Conservation (phyloP, 2,329 filamentous ascomycete species). For the Sarocladium oryzae region DNA sequence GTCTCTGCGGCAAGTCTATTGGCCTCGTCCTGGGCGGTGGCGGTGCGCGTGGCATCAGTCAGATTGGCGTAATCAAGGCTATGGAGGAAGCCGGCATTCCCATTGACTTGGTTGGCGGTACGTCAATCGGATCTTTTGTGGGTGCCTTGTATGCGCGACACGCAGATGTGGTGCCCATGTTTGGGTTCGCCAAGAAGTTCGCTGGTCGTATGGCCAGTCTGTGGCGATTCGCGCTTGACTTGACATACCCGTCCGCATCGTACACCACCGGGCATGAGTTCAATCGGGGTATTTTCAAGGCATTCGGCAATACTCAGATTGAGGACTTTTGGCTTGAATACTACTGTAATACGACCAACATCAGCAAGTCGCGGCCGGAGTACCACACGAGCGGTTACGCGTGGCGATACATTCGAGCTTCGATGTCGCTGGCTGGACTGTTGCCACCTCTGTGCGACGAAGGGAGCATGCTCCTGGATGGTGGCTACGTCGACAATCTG, state of each 20-base stretch:
- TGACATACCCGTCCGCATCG: slow-evolving; percentile 93
- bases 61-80: slow-evolving; percentile 89
- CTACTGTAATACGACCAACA: slow-evolving; percentile 99
- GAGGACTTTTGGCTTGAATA: slow-evolving; percentile 99
- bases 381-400: slow-evolving; percentile 96
- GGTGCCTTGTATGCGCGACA: slow-evolving; percentile 93
- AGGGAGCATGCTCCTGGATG: slow-evolving; percentile 92
- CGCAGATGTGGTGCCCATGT: slow-evolving; percentile 94
- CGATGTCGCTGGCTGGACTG: slow-evolving; percentile 91
- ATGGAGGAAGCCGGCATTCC: slow-evolving; percentile 95
- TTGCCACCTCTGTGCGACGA: slow-evolving; percentile 94
- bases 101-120: slow-evolving; percentile 91
- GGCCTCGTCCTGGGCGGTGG: slow-evolving; percentile 91
- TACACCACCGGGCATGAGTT: slow-evolving; percentile 99
- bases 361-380: slow-evolving; percentile 85
- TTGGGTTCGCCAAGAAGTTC: slow-evolving; percentile 95
- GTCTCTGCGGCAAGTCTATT: slow-evolving; percentile 89
- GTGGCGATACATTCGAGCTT: slow-evolving; percentile 93
- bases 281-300: slow-evolving; percentile 98
- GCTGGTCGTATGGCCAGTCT: slow-evolving; percentile 97
- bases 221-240: slow-evolving; percentile 94
- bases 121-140: slow-evolving; percentile 93
- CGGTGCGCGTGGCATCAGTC: slow-evolving; percentile 83
- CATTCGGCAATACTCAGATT: slow-evolving; percentile 92
- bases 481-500: slow-evolving; percentile 94